Conservation (phyloP, 2,329 filamentous ascomycete species). For the Diplocarpon rosae region DNA sequence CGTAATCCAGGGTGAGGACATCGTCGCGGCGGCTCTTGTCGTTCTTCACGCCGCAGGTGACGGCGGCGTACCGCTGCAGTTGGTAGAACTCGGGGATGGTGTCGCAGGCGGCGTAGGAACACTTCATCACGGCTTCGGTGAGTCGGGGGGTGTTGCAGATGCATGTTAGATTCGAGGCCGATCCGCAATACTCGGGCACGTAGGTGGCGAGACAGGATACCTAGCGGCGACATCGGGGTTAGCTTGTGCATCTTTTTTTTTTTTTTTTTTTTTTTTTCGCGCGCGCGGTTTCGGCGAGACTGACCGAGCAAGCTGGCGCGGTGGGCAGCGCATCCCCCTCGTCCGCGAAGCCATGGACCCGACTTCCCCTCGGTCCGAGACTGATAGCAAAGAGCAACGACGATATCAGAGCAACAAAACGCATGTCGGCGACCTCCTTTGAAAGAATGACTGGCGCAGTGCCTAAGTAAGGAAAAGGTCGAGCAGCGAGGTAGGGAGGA, state of each 20-base stretch:
- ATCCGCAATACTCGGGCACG: conserved; percentile 8
- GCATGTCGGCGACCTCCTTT: too few relatives aligned
- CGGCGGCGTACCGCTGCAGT: conserved; percentile 4
- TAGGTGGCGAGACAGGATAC: conserved; percentile 13
- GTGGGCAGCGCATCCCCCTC: not conserved
- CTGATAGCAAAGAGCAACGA: not conserved
- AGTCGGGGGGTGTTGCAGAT: conserved; percentile 3
- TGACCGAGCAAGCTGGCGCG: conserved; percentile 2
- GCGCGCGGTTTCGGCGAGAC: not conserved
- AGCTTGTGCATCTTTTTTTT: too few relatives aligned
- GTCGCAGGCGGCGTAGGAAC: conserved; percentile 6
- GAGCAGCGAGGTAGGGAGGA: too few relatives aligned
- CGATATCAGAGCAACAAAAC: not conserved
- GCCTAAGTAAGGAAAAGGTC: too few relatives aligned
- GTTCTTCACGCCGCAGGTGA: conserved; percentile 6
- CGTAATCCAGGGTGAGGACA: conserved; percentile 3
- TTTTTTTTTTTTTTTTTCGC: not conserved
- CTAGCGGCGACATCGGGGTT: too few relatives aligned
- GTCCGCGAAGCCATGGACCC: not conserved
- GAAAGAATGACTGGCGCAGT: too few relatives aligned
- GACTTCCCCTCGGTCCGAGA: not conserved
- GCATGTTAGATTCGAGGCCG: conserved; percentile 7
- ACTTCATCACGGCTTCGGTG: conserved; percentile 2
- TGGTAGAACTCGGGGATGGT: conserved; percentile 2
- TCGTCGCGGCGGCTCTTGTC: conserved; percentile 7